Evolutionary conservation across 108 stramenopile species (phyloP).

Genomic region (Nitzschia inconspicua): DNA sequence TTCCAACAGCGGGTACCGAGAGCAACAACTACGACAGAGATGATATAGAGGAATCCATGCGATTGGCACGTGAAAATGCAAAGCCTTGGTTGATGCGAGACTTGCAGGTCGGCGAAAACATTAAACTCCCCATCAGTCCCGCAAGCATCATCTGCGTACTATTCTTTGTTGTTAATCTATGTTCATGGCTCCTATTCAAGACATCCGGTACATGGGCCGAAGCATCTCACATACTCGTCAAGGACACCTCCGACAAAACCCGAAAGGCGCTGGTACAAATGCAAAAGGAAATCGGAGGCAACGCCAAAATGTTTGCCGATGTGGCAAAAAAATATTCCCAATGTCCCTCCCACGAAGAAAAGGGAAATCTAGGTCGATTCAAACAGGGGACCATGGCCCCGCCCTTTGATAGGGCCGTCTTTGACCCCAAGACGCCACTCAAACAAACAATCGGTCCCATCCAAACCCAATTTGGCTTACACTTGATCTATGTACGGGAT

Average conservation of each 20-base stretch:
- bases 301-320: constrained; percentile 47
- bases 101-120: constrained; percentile 16
- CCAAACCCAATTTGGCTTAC: constrained; percentile 69
- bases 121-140: too few species aligned
- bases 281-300: constrained; percentile 40
- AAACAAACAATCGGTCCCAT: constrained; percentile 49
- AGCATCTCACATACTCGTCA: constrained; percentile 64
- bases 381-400: constrained; percentile 58
- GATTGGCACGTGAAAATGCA: too few species aligned
- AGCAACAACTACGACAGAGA: too few species aligned
- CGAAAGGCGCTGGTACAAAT: constrained; percentile 37
- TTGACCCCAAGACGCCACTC: constrained; percentile 39
- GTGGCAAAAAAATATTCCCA: constrained; percentile 47
- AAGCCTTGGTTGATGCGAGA: constrained; percentile 35
- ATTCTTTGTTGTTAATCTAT: background rate
- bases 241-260: constrained; percentile 38
- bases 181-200: background rate
- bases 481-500: constrained; percentile 64
- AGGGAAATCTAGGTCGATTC: constrained; percentile 57
- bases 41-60: too few species aligned
- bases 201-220: constrained; percentile 31
- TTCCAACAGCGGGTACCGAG: too few species aligned
- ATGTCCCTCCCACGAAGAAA: constrained; percentile 53
- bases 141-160: background rate
- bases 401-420: constrained; percentile 57